phyloP scores from a whole-genome alignment of 2,329 filamentous ascomycete genomes.

The Microsporum audouinii region DNA sequence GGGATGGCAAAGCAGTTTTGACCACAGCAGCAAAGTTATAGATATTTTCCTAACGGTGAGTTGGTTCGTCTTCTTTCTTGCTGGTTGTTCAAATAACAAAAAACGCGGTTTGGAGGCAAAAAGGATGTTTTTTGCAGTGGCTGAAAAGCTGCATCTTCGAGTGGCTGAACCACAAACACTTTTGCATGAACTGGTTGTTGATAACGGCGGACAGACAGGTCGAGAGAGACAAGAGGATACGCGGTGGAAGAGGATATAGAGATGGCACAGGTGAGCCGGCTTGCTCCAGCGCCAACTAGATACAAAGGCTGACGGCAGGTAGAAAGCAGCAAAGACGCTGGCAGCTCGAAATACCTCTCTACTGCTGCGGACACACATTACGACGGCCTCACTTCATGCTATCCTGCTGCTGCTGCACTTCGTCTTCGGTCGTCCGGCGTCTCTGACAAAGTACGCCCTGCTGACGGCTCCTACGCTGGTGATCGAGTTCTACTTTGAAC shows the following conservation, averaged over 20 bases:
- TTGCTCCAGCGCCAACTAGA: not conserved
- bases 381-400: constrained; percentile 58
- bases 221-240: not conserved
- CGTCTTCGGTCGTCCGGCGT: constrained; percentile 50
- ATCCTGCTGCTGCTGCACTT: constrained; percentile 65
- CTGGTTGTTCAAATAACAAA: not conserved
- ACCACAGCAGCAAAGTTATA: not conserved
- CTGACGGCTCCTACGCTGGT: constrained; percentile 63
- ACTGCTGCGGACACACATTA: constrained; percentile 71
- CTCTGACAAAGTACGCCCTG: constrained; percentile 54
- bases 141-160: not conserved
- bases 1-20: not conserved
- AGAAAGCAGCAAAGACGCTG: constrained; percentile 46
- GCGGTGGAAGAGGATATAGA: not conserved
- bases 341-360: constrained; percentile 68
- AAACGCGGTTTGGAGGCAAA: constrained; percentile 3
- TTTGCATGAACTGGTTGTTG: not conserved
- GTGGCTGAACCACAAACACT: not conserved
- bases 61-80: not conserved
- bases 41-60: not conserved
- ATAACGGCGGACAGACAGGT: not conserved
- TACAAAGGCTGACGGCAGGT: not conserved
- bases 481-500: constrained; percentile 79
- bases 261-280: not conserved
- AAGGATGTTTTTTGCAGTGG: not conserved